Evolutionary conservation across 2,329 filamentous ascomycete genomes (phyloP).

Genomic region (Neopestalotiopsis sp.): DNA sequence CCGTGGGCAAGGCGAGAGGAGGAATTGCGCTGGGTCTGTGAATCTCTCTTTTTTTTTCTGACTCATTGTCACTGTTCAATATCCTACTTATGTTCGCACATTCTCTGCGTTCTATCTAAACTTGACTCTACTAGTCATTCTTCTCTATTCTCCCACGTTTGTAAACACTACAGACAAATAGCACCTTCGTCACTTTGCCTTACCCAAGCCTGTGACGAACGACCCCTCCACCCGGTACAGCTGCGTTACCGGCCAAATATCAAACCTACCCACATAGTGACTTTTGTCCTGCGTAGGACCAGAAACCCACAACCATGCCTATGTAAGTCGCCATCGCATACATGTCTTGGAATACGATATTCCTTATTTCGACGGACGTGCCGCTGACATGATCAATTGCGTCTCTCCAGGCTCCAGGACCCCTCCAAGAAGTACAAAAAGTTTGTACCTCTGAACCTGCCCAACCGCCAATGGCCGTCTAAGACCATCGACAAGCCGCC

Average conservation of each 20-base stretch:
- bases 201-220: neutral
- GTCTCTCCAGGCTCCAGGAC: slow-evolving; percentile 67
- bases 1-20: slow-evolving; percentile 4
- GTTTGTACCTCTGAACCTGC: slow-evolving; percentile 70
- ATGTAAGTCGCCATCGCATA: slow-evolving; percentile 6
- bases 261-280: neutral
- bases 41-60: neutral
- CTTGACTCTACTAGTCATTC: neutral
- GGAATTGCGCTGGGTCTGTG: slow-evolving; percentile 7
- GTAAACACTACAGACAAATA: neutral
- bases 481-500: slow-evolving; percentile 84
- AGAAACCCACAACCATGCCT: slow-evolving; percentile 6
- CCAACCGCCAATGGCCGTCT: slow-evolving; percentile 81
- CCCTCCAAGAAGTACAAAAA: slow-evolving; percentile 78
- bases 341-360: neutral
- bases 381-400: slow-evolving; percentile 3
- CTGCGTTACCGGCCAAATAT: slow-evolving; percentile 7
- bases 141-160: neutral
- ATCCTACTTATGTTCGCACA: neutral
- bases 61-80: slow-evolving; percentile 12
- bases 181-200: neutral
- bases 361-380: neutral
- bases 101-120: neutral
- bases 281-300: neutral
- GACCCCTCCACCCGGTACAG: slow-evolving; percentile 5